Base-by-base conservation (phyloP, 495 filamentous ascomycete species). In the Tetracladium setigerum region DNA sequence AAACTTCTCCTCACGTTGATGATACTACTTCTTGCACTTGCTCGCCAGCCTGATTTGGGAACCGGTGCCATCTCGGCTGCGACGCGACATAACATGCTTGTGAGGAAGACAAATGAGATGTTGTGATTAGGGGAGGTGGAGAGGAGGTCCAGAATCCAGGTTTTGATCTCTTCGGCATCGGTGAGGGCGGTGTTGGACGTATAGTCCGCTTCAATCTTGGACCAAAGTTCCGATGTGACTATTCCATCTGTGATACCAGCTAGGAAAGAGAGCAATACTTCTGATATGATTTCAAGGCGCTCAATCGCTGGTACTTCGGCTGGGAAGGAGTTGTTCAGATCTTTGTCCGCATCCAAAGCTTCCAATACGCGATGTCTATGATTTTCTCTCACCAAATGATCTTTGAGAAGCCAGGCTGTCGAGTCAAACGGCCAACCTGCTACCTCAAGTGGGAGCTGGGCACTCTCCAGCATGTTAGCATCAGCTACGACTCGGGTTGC, bases 71-170 rank as follows among this genome's bases (percentile, higher is more conserved):
- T 57, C 47, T 79, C 74, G 10, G 57, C 54, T 7, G 63, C 66
- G 16, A 73, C 62, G 13, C 64, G 62, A 7, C 63, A 60, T 11
- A 95, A 74, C 75, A 90, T 88, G 36, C 85, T 81, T 2, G 81
- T 89, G 30, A 95, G 63, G 49, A 95, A 89, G 8, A 90, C 82
- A 59, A 95, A 92, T 0, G 84, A 86, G 49, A 90, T 84, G 57
- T 84, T 89, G 59, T 91, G 84, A 27, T 80, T 78, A 1, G 89
- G 88, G 0, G 77, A 74, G 9, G 75, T 67, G 0, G 83, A 74
- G 5, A 95, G 72, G 44, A 77, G 77, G 46, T 95, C 89, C 9
- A 92, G 70, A 9, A 91, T 71, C 62, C 74, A 76, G 8, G 74
- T 67, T 52, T 81, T 80, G 50, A 78, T 77, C 30, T 88, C 82